phyloP scores from a whole-genome alignment of 1,139 yeast genomes.

The Blastobotrys illinoisensis region DNA sequence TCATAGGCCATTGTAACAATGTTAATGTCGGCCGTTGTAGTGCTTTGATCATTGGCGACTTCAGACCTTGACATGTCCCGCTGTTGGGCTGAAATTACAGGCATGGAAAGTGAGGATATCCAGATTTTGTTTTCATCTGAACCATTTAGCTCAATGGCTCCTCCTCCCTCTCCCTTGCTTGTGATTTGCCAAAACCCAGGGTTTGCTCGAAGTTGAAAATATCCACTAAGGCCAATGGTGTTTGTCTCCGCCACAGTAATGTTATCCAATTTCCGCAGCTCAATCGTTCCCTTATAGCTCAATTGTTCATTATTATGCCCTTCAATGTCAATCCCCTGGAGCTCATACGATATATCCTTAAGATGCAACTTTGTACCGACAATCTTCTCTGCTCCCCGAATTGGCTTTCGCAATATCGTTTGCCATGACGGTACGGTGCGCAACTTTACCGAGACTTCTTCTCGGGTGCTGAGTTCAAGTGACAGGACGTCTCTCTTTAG shows the following conservation, averaged over 20 bases:
- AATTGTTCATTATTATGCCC: conserved; percentile 60
- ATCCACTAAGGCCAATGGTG: conserved; percentile 70
- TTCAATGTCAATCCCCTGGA: conserved; percentile 57
- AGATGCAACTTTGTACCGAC: conserved; percentile 16
- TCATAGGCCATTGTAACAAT: conserved; percentile 80
- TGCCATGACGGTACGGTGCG: conserved; percentile 70
- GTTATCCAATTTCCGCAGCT: conserved; percentile 17
- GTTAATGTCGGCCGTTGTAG: conserved; percentile 54
- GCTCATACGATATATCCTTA: conserved; percentile 39
- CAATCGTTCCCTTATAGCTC: too few species aligned
- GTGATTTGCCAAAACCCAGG: conserved; percentile 62
- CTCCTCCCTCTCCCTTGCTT: conserved; percentile 37
- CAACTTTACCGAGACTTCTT: conserved; percentile 45
- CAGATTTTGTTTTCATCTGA: conserved; percentile 16
- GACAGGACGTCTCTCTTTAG: too few species aligned
- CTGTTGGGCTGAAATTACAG: conserved; percentile 43
- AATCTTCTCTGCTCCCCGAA: conserved; percentile 45
- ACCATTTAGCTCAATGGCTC: conserved; percentile 33
- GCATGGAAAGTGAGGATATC: conserved; percentile 40
- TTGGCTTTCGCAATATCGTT: conserved; percentile 46
- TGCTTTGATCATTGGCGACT: conserved; percentile 9
- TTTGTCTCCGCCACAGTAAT: conserved; percentile 45
- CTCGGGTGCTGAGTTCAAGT: too few species aligned
- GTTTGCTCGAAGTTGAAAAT: conserved; percentile 61
- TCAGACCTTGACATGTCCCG: conserved; percentile 29